Percentiles rank a stretch among this genome's conserved stretches.
phyloP scores from a whole-genome alignment of 495 filamentous ascomycete species.

The Tuber indicum region DNA sequence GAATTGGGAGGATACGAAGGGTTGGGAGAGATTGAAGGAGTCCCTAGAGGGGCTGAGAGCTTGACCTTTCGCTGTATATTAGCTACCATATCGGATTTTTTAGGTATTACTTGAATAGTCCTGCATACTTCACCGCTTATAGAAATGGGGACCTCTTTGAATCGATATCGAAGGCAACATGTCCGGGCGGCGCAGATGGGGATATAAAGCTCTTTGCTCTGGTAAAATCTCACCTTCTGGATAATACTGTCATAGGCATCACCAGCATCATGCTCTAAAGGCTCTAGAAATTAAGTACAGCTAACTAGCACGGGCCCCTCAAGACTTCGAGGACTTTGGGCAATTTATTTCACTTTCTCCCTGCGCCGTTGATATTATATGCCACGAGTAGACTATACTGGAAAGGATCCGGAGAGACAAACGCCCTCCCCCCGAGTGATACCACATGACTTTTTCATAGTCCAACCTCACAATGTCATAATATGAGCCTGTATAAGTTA shows the following conservation, averaged over 20 bases:
- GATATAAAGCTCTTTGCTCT: neutral
- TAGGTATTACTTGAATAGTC: neutral
- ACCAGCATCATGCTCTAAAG: neutral
- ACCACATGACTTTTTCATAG: neutral
- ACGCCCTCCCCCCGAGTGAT: neutral
- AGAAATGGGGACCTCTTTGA: neutral
- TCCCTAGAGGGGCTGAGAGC: conserved; percentile 56
- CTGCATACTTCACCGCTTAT: neutral
- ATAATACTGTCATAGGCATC: neutral
- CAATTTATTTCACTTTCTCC: neutral
- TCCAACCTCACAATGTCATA: neutral
- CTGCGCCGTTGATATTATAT: neutral
- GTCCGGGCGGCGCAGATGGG: neutral
- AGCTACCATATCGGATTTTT: neutral
- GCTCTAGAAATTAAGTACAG: neutral
- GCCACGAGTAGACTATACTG: neutral
- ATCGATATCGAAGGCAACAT: neutral
- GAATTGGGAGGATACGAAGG: conserved; percentile 69
- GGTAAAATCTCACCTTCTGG: neutral
- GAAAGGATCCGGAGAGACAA: neutral
- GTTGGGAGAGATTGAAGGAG: conserved; percentile 59
- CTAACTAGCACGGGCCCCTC: neutral
- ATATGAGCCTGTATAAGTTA: no score
- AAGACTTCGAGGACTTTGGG: neutral
- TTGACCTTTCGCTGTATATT: neutral